phyloP scores from a whole-genome alignment of 148 eudicot genomes.

The Camellia japonica region DNA sequence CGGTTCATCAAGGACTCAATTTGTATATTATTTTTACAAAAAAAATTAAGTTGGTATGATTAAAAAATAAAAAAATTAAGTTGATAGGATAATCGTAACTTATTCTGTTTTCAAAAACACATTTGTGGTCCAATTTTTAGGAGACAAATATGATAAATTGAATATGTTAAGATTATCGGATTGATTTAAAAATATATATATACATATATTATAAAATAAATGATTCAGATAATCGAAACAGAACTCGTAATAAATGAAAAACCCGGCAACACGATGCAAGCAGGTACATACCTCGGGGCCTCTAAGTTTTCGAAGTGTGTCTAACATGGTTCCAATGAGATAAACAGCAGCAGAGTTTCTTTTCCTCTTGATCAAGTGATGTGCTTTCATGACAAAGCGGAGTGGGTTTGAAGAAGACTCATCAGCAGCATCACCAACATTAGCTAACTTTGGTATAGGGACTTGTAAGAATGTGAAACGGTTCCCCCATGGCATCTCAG shows the following conservation, averaged over 20 bases:
- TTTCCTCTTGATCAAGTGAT: conserved; percentile 26
- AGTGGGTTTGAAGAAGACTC: conserved; percentile 26
- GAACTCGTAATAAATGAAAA: background rate
- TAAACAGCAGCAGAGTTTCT: conserved; percentile 22
- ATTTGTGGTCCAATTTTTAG: too few relatives aligned
- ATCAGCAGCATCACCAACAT: background rate
- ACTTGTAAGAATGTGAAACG: conserved; percentile 36
- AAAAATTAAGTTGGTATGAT: too few relatives aligned
- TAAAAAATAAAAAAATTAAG: too few relatives aligned
- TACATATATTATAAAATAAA: too few relatives aligned
- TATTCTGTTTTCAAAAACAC: too few relatives aligned
- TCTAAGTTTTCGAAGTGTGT: background rate
- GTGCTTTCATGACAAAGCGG: conserved; percentile 27
- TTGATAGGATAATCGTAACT: too few relatives aligned
- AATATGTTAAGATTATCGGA: too few relatives aligned
- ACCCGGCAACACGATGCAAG: background rate
- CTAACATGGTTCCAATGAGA: conserved; percentile 4
- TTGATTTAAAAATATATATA: too few relatives aligned
- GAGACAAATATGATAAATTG: too few relatives aligned
- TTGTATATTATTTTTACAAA: too few relatives aligned
- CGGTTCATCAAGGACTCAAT: too few relatives aligned
- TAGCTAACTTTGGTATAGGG: conserved; percentile 31
- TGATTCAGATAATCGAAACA: too few relatives aligned
- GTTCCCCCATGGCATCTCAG: conserved; percentile 50
- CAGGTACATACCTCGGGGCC: conserved; percentile 12